A percentile compares a stretch with the other conserved stretches of the same genome.
phyloP scores from a whole-genome alignment of 805 yeast species.

The Wickerhamomyces ciferrii region DNA sequence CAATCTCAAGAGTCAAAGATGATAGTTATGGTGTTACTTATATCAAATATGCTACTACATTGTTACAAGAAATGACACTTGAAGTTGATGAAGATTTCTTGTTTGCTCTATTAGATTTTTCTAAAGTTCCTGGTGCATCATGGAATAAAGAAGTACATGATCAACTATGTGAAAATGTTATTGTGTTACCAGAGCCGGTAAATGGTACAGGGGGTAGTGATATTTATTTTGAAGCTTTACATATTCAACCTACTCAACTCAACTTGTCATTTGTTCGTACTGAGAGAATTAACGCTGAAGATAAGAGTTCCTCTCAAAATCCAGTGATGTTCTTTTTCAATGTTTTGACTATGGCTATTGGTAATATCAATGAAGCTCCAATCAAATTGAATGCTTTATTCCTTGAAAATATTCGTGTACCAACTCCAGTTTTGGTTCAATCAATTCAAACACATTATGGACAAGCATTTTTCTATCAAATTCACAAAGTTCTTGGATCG shows the following conservation, averaged over 20 bases:
- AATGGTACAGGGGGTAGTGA: slow-evolving; percentile 55
- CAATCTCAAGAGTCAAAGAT: slow-evolving; percentile 80
- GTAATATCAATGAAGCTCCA: slow-evolving; percentile 96
- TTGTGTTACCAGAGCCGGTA: slow-evolving; percentile 70
- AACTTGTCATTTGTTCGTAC: slow-evolving; percentile 90
- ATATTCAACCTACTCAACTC: slow-evolving; percentile 85
- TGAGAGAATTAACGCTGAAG: slow-evolving; percentile 67
- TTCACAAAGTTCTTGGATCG: slow-evolving; percentile 89
- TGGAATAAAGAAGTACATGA: slow-evolving; percentile 50
- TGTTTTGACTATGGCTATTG: slow-evolving; percentile 92
- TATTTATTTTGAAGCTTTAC: slow-evolving; percentile 87
- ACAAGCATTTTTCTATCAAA: slow-evolving; percentile 86
- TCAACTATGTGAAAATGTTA: slow-evolving; percentile 53
- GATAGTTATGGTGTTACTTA: slow-evolving; percentile 85
- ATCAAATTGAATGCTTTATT: slow-evolving; percentile 81
- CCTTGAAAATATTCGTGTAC: slow-evolving; percentile 85
- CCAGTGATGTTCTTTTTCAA: slow-evolving; percentile 74
- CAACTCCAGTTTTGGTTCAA: slow-evolving; percentile 65
- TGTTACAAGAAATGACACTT: slow-evolving; percentile 85
- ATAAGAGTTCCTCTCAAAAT: slow-evolving; percentile 54
- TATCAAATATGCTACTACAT: slow-evolving; percentile 84
- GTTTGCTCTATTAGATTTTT: slow-evolving; percentile 74
- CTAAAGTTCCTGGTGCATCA: slow-evolving; percentile 77
- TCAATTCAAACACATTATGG: slow-evolving; percentile 81
- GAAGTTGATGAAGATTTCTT: slow-evolving; percentile 94